A percentile compares a stretch with the other conserved stretches of the same genome.
Conservation (phyloP, 768 basidiomycete species). For the Hortiboletus campestris region DNA sequence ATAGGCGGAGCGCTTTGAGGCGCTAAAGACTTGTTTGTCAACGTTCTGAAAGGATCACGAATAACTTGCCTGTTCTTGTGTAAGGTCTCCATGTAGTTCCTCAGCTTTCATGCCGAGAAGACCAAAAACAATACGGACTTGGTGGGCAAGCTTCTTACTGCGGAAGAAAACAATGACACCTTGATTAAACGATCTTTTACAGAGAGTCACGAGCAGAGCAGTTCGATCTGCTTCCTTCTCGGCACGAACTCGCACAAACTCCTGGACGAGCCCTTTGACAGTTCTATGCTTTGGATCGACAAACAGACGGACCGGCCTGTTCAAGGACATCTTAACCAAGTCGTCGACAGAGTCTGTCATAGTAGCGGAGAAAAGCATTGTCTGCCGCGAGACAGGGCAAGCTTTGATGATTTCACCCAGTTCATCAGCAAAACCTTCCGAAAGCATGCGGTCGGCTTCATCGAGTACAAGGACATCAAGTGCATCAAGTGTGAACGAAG, state of each 20-base stretch:
- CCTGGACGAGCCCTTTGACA: constrained; percentile 84
- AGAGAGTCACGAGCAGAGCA: constrained; percentile 74
- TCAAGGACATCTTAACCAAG: constrained; percentile 87
- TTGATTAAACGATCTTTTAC: constrained; percentile 82
- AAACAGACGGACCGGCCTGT: constrained; percentile 91
- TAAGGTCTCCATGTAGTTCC: constrained; percentile 93
- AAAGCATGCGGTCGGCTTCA: constrained; percentile 97
- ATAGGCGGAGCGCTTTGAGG: constrained; percentile 78
- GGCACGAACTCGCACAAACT: constrained; percentile 89
- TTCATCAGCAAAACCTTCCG: constrained; percentile 94
- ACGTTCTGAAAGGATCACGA: background rate
- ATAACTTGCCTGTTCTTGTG: constrained; percentile 83
- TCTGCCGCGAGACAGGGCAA: constrained; percentile 86
- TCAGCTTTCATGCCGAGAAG: constrained; percentile 86
- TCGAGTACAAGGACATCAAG: constrained; percentile 94
- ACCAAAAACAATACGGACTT: constrained; percentile 91
- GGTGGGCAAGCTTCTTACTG: constrained; percentile 96
- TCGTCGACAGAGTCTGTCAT: constrained; percentile 98
- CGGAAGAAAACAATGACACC: constrained; percentile 91
- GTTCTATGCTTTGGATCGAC: constrained; percentile 92
- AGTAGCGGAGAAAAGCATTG: constrained; percentile 98
- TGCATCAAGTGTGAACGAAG: constrained; percentile 86
- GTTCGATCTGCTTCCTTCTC: constrained; percentile 76
- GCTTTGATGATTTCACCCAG: constrained; percentile 89
- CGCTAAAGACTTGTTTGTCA: constrained; percentile 49